Percentiles rank a stretch among this genome's conserved stretches.
Conservation (phyloP, 139 green algal species). For the Tetratostichococcus sp. region DNA sequence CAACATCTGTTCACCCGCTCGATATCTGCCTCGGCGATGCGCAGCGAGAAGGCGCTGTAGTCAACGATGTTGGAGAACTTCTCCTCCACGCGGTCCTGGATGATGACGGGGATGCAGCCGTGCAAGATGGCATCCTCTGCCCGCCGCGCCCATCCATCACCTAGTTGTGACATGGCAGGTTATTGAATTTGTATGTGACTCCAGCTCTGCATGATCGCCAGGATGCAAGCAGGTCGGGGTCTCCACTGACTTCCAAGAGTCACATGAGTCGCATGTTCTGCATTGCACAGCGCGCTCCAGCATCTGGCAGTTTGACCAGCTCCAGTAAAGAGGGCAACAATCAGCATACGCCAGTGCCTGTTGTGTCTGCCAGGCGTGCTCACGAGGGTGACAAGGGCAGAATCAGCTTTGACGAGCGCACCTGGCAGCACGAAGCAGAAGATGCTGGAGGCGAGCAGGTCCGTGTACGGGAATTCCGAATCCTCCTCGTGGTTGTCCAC, state of each 20-base stretch:
- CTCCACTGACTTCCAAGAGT: too few relatives aligned
- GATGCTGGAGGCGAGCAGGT: constrained; percentile 22
- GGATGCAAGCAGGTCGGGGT: not conserved
- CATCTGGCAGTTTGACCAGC: too few relatives aligned
- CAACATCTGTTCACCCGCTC: not conserved
- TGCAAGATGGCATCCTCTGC: constrained; percentile 65
- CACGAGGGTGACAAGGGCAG: too few relatives aligned
- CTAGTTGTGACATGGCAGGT: not conserved
- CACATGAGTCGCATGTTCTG: too few relatives aligned
- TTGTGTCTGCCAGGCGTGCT: not conserved
- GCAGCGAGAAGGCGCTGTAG: constrained; percentile 16
- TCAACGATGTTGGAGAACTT: constrained; percentile 23
- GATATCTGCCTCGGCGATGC: constrained; percentile 5
- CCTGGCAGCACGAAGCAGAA: constrained; percentile 51
- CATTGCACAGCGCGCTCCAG: too few relatives aligned
- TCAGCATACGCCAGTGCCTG: not conserved
- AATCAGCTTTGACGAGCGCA: too few relatives aligned
- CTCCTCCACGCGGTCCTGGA: constrained; percentile 40
- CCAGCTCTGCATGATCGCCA: not conserved
- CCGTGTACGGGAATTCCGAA: constrained; percentile 13
- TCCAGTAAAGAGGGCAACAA: not conserved
- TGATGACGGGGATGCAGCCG: constrained; percentile 68
- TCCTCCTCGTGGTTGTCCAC: not conserved
- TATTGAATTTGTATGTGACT: not conserved
- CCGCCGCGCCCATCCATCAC: constrained; percentile 52